Base-by-base conservation (phyloP, 2,329 filamentous ascomycete species). In the Diaporthe citriasiana region DNA sequence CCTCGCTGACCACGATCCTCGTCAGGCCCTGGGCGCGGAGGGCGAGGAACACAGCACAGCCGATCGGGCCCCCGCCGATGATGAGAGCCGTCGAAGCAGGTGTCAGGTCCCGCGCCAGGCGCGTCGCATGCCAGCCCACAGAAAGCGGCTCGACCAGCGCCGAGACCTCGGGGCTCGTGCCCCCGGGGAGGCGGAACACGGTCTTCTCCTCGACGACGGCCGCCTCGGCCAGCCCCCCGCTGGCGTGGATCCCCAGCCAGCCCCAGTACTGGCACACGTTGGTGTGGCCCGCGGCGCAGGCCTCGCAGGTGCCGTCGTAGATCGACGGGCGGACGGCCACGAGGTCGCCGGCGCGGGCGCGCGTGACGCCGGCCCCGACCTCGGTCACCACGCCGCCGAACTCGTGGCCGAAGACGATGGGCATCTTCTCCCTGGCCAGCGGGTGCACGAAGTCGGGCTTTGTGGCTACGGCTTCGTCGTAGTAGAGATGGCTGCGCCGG, bases 61-160 rank as follows among this genome's bases (percentile, higher is more conserved):
- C 91, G 59, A 93, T 92, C 0, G 91, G 91, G 0, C 91, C 91
- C 0, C 88, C 90, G 9, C 91, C 91, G 3, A 91, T 80, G 4
- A 93, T 84, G 22, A 93, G 78, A 2, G 87, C 87, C 1, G 83
- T 84, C 22, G 88, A 84, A 0, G 85, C 85, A 1, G 81, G 71
- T 13, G 84, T 84, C 40, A 78, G 53, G 10, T 74, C 55, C 13
- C 70, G 57, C 27, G 71, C 77, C 27, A 75, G 50, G n/a, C 45
- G 47, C 13, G 79, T 86, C 0, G 89, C 90, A 77, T 93, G 91
- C 90, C 90, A 92, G 7, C 89, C 90, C 0, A 93, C 90, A 0
- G 89, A 84, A 1, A 93, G 82, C 0, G 91, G 91, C 76, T 93
- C 91, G 8, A 92, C 87, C 2, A 93, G 82, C 0, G 91, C 90